Evolutionary conservation across 2,329 filamentous ascomycete genomes (phyloP).

Genomic region (Emergomyces pasteurianus): DNA sequence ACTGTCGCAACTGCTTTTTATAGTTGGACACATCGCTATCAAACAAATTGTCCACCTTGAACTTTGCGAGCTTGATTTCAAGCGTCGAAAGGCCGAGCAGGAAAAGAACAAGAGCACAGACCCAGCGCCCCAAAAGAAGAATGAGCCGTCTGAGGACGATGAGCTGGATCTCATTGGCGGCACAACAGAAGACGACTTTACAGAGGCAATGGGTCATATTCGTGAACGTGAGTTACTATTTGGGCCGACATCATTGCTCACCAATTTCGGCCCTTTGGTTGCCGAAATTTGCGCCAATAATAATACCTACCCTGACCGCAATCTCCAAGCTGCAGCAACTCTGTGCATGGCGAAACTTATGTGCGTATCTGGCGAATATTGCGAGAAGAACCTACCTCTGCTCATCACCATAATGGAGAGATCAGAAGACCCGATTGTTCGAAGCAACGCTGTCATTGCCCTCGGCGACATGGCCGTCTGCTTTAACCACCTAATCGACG

Average conservation of each 20-base stretch:
- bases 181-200: conserved; percentile 89
- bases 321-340: conserved; percentile 84
- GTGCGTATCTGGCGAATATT: conserved; percentile 96
- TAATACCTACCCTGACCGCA: conserved; percentile 78
- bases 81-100: conserved; percentile 63
- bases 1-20: conserved; percentile 83
- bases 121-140: conserved; percentile 35
- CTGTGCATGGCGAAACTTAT: conserved; percentile 95
- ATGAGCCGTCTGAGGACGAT: conserved; percentile 57
- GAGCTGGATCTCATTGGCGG: conserved; percentile 94
- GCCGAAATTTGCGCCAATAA: conserved; percentile 92
- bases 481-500: conserved; percentile 98
- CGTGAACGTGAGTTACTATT: conserved; percentile 76
- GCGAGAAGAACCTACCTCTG: conserved; percentile 80
- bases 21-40: conserved; percentile 91
- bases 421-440: conserved; percentile 79
- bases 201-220: conserved; percentile 73
- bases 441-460: conserved; percentile 92
- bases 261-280: conserved; percentile 82
- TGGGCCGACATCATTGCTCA: conserved; percentile 70
- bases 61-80: conserved; percentile 95
- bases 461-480: conserved; percentile 98
- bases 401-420: conserved; percentile 97
- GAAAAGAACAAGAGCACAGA: conserved; percentile 34
- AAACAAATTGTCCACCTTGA: conserved; percentile 99